A percentile compares a stretch with the other conserved stretches of the same genome.
Evolutionary conservation across 148 eudicot species (phyloP).

Genomic region (Rhododendron griersonianum): DNA sequence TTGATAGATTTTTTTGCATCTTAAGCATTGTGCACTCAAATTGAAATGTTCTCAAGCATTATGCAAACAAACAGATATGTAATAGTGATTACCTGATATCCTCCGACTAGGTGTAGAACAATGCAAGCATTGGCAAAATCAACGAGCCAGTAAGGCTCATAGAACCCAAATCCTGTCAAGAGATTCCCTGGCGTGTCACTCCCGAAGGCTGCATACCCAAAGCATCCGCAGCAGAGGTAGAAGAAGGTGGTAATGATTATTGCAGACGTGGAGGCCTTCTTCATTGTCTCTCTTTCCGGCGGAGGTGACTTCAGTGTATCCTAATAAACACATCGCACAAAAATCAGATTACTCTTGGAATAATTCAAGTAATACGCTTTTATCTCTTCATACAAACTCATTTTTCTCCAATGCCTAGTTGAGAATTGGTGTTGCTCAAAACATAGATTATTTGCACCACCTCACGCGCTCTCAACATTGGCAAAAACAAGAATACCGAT

Average conservation of each 20-base stretch:
- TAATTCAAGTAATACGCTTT: background rate
- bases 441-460: background rate
- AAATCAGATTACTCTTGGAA: background rate
- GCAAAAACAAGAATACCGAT: background rate
- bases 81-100: conserved; percentile 53
- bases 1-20: too few relatives aligned
- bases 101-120: conserved; percentile 62
- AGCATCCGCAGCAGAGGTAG: conserved; percentile 64
- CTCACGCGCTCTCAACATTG: background rate
- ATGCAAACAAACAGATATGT: background rate
- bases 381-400: background rate
- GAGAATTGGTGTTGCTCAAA: background rate
- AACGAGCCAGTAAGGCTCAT: conserved; percentile 65
- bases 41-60: background rate
- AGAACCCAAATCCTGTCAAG: conserved; percentile 64
- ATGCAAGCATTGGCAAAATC: conserved; percentile 69
- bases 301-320: conserved; percentile 65
- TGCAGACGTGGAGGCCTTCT: conserved; percentile 48
- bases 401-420: background rate
- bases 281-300: conserved; percentile 55
- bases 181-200: conserved; percentile 63
- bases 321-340: conserved; percentile 2
- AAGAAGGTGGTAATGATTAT: conserved; percentile 47
- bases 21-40: too few relatives aligned
- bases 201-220: conserved; percentile 81